Evolutionary conservation across 1,284 basidiomycete species (phyloP).

Genomic region (Cryptococcus neoformans): DNA sequence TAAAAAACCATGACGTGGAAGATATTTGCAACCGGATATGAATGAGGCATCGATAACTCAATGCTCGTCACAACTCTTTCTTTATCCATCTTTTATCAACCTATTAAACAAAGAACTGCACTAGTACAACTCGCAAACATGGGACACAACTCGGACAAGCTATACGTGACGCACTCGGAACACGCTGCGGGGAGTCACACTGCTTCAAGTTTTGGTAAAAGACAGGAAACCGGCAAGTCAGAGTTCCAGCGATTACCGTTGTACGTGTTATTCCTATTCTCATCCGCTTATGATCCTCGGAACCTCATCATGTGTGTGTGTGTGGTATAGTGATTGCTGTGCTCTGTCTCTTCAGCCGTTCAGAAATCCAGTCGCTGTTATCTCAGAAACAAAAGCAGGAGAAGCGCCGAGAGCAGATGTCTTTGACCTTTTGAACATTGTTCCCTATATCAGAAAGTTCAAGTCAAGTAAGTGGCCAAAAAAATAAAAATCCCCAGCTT

Average conservation of each 20-base stretch:
- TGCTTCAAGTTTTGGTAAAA: constrained; percentile 44
- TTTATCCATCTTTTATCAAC: too few species aligned
- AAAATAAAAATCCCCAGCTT: constrained; percentile 3
- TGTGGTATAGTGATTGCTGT: constrained; percentile 68
- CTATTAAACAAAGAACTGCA: too few species aligned
- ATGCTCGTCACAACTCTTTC: too few species aligned
- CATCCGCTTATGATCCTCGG: too few species aligned
- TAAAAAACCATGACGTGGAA: not conserved
- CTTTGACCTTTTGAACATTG: constrained; percentile 85
- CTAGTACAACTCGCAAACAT: constrained; percentile 18
- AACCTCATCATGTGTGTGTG: too few species aligned
- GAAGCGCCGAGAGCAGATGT: constrained; percentile 47
- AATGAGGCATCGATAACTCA: not conserved
- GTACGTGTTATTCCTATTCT: constrained; percentile 29
- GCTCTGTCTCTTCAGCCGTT: constrained; percentile 90
- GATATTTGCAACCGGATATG: not conserved
- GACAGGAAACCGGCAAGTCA: constrained; percentile 32
- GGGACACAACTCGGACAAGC: constrained; percentile 49
- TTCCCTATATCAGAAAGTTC: constrained; percentile 75
- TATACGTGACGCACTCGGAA: constrained; percentile 50
- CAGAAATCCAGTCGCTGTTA: constrained; percentile 80
- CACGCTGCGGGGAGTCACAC: constrained; percentile 47
- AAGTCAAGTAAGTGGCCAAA: constrained; percentile 62
- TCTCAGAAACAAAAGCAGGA: constrained; percentile 38
- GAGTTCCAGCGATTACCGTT: constrained; percentile 48